phyloP scores from a whole-genome alignment of 257 asterid species.

The Petunia secreta region DNA sequence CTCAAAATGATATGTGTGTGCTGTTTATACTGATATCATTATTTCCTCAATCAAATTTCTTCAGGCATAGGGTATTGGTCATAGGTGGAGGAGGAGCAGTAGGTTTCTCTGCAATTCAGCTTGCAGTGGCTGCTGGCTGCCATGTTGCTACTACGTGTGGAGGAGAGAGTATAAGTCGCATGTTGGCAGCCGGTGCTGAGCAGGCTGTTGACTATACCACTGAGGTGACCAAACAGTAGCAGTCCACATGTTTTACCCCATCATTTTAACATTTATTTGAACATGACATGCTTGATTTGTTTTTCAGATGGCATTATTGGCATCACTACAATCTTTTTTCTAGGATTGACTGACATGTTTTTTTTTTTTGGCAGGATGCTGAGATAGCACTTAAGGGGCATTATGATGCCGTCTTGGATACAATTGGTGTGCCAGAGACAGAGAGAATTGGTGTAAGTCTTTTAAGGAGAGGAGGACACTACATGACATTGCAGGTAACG shows the following conservation, averaged over 20 bases:
- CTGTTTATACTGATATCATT: constrained; percentile 27
- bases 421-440: constrained; percentile 85
- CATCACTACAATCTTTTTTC: neutral
- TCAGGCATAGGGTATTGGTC: constrained; percentile 83
- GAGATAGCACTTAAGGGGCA: constrained; percentile 74
- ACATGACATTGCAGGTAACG: constrained; percentile 94
- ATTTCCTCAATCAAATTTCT: constrained; percentile 31
- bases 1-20: neutral
- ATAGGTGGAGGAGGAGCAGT: constrained; percentile 99
- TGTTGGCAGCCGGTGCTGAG: constrained; percentile 85
- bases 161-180: constrained; percentile 68
- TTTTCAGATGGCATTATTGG: neutral
- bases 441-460: constrained; percentile 74
- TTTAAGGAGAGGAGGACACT: constrained; percentile 92
- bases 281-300: neutral
- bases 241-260: constrained; percentile 19
- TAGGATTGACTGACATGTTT: neutral
- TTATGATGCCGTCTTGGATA: constrained; percentile 94
- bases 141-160: constrained; percentile 91
- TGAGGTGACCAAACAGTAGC: constrained; percentile 57
- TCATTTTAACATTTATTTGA: neutral
- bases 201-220: constrained; percentile 78
- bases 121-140: constrained; percentile 89
- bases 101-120: constrained; percentile 96
- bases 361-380: constrained; percentile 55